These are phyloP conservation scores for Nidularia pulvinata DNA, from an alignment of 768 basidiomycete species.

Conservation along the genomic window DNA sequence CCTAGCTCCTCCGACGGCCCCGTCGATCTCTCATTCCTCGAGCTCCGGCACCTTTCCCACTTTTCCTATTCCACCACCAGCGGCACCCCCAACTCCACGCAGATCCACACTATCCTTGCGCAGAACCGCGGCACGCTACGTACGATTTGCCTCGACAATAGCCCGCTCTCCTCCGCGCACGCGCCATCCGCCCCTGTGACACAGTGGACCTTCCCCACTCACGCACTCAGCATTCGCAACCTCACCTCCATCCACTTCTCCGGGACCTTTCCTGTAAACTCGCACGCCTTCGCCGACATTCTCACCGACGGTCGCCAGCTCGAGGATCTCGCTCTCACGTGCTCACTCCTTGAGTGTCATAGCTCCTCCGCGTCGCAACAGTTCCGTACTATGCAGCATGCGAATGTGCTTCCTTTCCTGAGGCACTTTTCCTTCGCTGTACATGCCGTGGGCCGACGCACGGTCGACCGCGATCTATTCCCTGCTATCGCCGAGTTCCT, in stretches of 20 bases:
- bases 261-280: slow-evolving; percentile 50
- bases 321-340: slow-evolving; percentile 53
- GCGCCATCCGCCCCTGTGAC: slow-evolving; percentile 34
- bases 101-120: slow-evolving; percentile 44
- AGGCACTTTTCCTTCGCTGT: slow-evolving; percentile 62
- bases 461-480: slow-evolving; percentile 62
- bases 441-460: slow-evolving; percentile 35
- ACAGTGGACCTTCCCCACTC: slow-evolving; percentile 56
- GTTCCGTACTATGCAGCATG: slow-evolving; percentile 39
- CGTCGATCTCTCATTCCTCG: slow-evolving; percentile 43
- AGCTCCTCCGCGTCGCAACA: slow-evolving; percentile 38
- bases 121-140: slow-evolving; percentile 55
- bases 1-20: slow-evolving; percentile 40
- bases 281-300: slow-evolving; percentile 56
- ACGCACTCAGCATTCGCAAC: slow-evolving; percentile 56
- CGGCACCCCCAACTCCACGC: slow-evolving; percentile 23
- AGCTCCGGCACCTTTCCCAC: slow-evolving; percentile 56
- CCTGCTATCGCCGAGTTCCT: slow-evolving; percentile 70
- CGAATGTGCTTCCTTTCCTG: slow-evolving; percentile 54
- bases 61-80: slow-evolving; percentile 53
- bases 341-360: slow-evolving; percentile 46
- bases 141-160: slow-evolving; percentile 51
- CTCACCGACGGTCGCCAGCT: slow-evolving; percentile 62
- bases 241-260: slow-evolving; percentile 64
- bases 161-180: neutral